Percentiles rank a stretch among this genome's conserved stretches.
Conservation (phyloP, 805 yeast species). For the Ogataea ramenticola region DNA sequence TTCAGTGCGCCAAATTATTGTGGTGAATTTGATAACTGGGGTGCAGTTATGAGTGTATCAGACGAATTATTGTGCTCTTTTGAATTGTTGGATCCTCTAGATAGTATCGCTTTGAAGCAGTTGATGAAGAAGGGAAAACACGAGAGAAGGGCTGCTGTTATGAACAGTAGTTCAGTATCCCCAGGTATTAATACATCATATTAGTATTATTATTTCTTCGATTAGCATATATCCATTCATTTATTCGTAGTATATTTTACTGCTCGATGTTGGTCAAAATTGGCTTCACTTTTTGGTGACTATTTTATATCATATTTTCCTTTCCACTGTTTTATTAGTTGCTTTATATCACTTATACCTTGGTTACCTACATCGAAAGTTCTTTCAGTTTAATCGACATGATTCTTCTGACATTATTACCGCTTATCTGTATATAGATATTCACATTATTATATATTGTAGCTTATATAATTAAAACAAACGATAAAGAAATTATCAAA, state of each 20-base stretch:
- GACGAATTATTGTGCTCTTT: constrained; percentile 90
- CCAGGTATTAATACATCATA: constrained; percentile 6
- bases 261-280: no score
- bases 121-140: constrained; percentile 92
- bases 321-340: no score
- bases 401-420: no score
- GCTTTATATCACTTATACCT: no score
- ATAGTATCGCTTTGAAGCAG: constrained; percentile 85
- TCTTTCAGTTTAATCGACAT: background rate
- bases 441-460: constrained; percentile 1
- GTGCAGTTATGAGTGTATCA: constrained; percentile 95
- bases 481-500: constrained; percentile 4
- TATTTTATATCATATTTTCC: no score
- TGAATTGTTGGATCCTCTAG: constrained; percentile 90
- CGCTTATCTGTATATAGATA: background rate
- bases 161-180: constrained; percentile 15
- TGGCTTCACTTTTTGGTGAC: no score
- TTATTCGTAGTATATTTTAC: no score
- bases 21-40: constrained; percentile 91
- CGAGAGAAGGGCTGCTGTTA: constrained; percentile 61
- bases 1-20: constrained; percentile 74
- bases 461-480: background rate
- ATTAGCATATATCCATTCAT: no score
- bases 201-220: no score
- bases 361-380: background rate